Evolutionary conservation across 139 green algal species (phyloP).

Genomic region (Auxenochlorella protothecoides): DNA sequence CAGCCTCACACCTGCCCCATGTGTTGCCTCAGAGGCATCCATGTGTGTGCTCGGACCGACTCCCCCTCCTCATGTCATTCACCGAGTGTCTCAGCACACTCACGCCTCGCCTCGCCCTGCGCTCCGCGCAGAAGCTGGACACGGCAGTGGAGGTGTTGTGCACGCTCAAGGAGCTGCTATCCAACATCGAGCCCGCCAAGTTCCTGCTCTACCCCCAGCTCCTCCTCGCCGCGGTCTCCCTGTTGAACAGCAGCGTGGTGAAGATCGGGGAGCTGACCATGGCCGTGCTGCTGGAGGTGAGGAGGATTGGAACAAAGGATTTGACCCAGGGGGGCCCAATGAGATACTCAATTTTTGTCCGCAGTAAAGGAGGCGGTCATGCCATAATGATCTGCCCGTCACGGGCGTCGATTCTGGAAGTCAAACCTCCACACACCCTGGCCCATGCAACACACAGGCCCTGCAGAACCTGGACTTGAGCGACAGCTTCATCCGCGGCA

Average conservation of each 20-base stretch:
- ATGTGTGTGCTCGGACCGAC: not conserved
- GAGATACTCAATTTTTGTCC: too few species aligned
- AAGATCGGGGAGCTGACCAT: conserved; percentile 55
- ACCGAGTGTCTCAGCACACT: too few species aligned
- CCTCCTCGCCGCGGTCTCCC: conserved; percentile 54
- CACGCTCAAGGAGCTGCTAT: conserved; percentile 40
- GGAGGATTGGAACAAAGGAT: not conserved
- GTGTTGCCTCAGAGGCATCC: not conserved
- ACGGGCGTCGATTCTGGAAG: too few species aligned
- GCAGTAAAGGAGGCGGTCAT: not conserved
- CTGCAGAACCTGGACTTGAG: conserved; percentile 46
- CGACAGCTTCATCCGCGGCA: conserved; percentile 49
- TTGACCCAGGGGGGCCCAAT: not conserved
- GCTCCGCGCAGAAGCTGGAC: conserved; percentile 11
- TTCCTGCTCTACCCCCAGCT: conserved; percentile 79
- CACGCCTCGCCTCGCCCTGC: not conserved
- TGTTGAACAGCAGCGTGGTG: conserved; percentile 62
- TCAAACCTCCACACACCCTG: too few species aligned
- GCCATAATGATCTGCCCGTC: not conserved
- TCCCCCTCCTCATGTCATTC: not conserved
- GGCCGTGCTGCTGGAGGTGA: conserved; percentile 41
- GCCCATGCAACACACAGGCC: conserved; percentile 11
- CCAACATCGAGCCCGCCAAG: conserved; percentile 37
- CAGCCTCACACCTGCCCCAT: not conserved
- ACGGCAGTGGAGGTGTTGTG: conserved; percentile 30